phyloP scores from a whole-genome alignment of 129 eudicot genomes.

The Centrapalus pauciflorus region DNA sequence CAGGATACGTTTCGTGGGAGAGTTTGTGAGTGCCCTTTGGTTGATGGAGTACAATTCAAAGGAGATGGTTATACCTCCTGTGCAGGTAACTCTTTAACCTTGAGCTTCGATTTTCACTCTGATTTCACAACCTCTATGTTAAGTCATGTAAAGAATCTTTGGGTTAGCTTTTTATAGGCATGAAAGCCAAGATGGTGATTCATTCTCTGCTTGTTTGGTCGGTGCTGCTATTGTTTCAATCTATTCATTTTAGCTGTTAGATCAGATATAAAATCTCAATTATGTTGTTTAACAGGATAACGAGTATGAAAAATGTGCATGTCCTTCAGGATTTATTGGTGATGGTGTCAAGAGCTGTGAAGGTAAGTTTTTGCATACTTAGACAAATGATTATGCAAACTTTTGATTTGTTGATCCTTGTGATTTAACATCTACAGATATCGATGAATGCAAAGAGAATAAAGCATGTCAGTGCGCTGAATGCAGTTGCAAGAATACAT shows the following conservation, averaged over 20 bases:
- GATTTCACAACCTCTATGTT: too few relatives aligned
- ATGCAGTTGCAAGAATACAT: constrained; percentile 77
- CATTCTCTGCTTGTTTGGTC: constrained; percentile 67
- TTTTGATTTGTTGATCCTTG: too few relatives aligned
- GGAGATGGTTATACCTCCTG: constrained; percentile 78
- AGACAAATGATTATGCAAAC: too few relatives aligned
- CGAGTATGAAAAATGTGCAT: constrained; percentile 50
- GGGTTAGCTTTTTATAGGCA: constrained; percentile 62
- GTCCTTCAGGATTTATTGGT: constrained; percentile 68
- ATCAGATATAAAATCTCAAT: background rate
- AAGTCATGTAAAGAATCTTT: background rate
- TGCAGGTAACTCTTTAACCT: constrained; percentile 36
- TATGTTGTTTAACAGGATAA: constrained; percentile 38
- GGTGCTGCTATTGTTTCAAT: background rate
- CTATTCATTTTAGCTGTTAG: background rate
- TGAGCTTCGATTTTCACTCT: background rate
- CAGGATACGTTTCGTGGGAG: constrained; percentile 77
- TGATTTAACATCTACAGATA: constrained; percentile 30
- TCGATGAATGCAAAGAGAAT: constrained; percentile 69
- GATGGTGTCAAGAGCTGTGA: constrained; percentile 66
- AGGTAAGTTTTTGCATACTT: constrained; percentile 36
- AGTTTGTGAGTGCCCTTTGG: constrained; percentile 73
- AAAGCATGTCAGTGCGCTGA: constrained; percentile 71
- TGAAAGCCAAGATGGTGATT: constrained; percentile 47
- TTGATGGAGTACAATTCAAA: constrained; percentile 61